Evolutionary conservation across 129 eudicot genomes (phyloP), one percentile per base, ranked within the genome.

Genomic region (Rutidosis leptorrhynchoides): DNA sequence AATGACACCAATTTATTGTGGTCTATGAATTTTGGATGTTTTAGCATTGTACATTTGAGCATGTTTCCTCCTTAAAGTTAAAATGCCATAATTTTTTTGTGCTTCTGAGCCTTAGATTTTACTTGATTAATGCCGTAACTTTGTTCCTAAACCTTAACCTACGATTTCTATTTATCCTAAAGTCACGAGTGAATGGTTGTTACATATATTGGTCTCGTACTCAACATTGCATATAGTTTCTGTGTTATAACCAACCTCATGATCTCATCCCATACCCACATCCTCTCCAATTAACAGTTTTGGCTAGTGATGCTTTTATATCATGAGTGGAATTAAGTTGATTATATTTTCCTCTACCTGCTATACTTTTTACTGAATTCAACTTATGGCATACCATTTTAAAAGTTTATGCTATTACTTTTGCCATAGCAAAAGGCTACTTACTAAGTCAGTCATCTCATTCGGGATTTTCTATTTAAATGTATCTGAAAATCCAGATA

Each of bases 401-500:
- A 19, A 22, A 4, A 26, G 29, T 30, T 24, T 29, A 14, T 33
- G 1, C 42, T 22, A n/a, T 72, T 64, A 72, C 70, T 70, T 62
- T 72, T 27, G 45, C 53, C 54, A 19, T 72, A 53, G 56, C 77
- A 72, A 51, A 70, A 69, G 68, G 68, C 61, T 60, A 46, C 59
- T 71, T 49, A 22, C 49, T 52, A 48, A 46, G 14, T 59, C 68
- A 7, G 63, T 68, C 55, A 25, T 68, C 63, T 68, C 64, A 68
- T 68, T 35, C 55, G 63, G 20, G 64, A 33, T 55, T 55, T 68
- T 68, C 32, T 37, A 37, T 35, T 33, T 37, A 45, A 54, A 37
- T 20, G 28, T 69, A 57, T 37, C 20, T n/a, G 60, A 28, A 30
- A 24, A 60, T 49, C 37, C 81, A 90, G 97, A 86, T 90, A 72